Conservation (phyloP, 345 rosid species). For the Psidium friedrichsthalianum region DNA sequence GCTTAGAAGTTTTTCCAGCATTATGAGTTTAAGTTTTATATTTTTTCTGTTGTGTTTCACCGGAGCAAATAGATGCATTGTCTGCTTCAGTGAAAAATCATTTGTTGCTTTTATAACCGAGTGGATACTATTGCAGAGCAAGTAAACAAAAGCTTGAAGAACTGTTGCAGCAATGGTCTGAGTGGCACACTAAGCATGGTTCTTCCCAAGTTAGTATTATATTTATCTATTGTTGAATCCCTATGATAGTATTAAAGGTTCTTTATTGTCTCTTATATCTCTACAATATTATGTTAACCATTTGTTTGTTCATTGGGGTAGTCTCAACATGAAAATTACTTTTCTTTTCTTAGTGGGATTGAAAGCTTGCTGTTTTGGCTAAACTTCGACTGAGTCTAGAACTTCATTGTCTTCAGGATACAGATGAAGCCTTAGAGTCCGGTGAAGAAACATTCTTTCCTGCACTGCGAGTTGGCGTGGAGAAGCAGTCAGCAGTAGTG, state of each 20-base stretch:
- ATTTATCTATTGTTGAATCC: neutral
- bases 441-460: slow-evolving; percentile 89
- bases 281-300: neutral
- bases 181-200: slow-evolving; percentile 67
- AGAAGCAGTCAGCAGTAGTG: slow-evolving; percentile 69
- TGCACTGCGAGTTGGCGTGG: slow-evolving; percentile 56
- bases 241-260: neutral
- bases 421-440: slow-evolving; percentile 45
- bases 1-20: slow-evolving; percentile 7
- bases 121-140: slow-evolving; percentile 39
- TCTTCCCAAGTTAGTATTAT: slow-evolving; percentile 15
- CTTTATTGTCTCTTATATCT: neutral
- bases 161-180: slow-evolving; percentile 83
- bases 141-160: slow-evolving; percentile 79
- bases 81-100: slow-evolving; percentile 3
- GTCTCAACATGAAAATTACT: neutral
- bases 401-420: slow-evolving; percentile 39
- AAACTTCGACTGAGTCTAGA: neutral
- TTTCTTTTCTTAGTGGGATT: neutral
- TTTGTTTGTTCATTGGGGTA: neutral
- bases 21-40: neutral
- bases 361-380: neutral
- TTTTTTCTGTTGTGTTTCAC: neutral
- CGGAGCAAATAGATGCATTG: neutral
- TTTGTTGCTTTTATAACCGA: neutral